These are phyloP conservation scores for Phyllosticta paracitricarpa DNA, from an alignment of 2,329 filamentous ascomycete genomes.

Conservation along the genomic window DNA sequence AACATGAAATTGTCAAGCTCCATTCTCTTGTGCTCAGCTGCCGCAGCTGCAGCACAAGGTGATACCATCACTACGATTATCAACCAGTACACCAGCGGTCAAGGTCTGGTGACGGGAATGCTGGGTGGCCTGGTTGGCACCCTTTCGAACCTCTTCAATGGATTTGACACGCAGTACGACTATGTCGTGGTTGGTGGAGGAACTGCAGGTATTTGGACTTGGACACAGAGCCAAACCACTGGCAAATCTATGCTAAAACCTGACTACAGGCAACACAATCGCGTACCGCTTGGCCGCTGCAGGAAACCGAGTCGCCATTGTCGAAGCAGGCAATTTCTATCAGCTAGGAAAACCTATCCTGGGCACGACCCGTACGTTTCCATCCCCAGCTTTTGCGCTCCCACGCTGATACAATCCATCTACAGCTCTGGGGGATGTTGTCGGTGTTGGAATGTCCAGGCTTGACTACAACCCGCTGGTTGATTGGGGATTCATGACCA, in stretches of 20 bases:
- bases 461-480: conserved; percentile 18
- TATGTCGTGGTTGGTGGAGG: conserved; percentile 14
- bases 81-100: background rate
- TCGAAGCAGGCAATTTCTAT: conserved; percentile 25
- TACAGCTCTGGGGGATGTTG: background rate
- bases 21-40: background rate
- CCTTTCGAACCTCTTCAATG: background rate
- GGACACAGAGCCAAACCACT: background rate
- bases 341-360: conserved; percentile 18
- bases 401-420: background rate
- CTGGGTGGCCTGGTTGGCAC: background rate
- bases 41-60: background rate
- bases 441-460: conserved; percentile 6
- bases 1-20: background rate
- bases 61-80: conserved; percentile 10
- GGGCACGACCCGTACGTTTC: conserved; percentile 10
- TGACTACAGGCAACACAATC: conserved; percentile 14
- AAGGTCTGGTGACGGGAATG: conserved; percentile 1
- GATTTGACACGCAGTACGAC: background rate
- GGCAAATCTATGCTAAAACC: background rate
- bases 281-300: conserved; percentile 16
- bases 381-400: conserved; percentile 12
- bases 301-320: conserved; percentile 18
- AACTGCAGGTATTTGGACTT: conserved; percentile 10
- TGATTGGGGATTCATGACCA: conserved; percentile 19